Evolutionary conservation across 208 protist genomes (phyloP), one percentile per base, ranked within the genome.

Genomic region (Dictyostelium gargantuum): DNA sequence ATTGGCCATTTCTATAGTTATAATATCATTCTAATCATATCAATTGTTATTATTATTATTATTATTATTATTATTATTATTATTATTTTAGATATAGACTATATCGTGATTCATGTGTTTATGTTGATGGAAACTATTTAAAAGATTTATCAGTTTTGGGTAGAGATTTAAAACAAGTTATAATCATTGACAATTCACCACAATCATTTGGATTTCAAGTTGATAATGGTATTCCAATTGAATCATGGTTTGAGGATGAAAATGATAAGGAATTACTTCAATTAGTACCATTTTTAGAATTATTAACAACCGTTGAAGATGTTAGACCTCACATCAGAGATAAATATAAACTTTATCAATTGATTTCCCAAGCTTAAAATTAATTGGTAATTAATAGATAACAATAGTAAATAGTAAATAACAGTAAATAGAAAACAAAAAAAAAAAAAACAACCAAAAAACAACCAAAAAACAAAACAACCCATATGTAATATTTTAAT

Each of bases 161-260:
- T 21, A 85, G 91, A 32, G 94, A 97, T 58, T 46, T 97, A n/a
- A 66, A 46, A 17, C 50, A 93, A 44, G 89, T 94, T 6, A 44
- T 96, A 4, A 96, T 97, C 26, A 85, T 97, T 42, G 96, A 97
- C 80, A 97, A 97, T 73, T 95, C 91, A 42, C 96, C 96, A 4
- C 84, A 85, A 26, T 94, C 93, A 3, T 97, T 95, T 84, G 93
- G 91, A 32, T 96, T 92, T 75, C 95, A 96, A 58, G 82, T 92
- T 35, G 93, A 96, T 58, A 96, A 96, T 82, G 95, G 95, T 21
- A 95, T 96, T 42, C 95, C 95, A 73, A 95, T 96, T 48, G 85
- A 94, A 68, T 92, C 56, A 8, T 96, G 93, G 93, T 94, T 80
- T 35, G 94, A 91, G 32, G 93, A 96, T 74, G 66, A 85, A 46